A percentile compares a stretch with the other conserved stretches of the same genome.
phyloP scores from a whole-genome alignment of 139 green algal genomes.

The Chlorella sp. region DNA sequence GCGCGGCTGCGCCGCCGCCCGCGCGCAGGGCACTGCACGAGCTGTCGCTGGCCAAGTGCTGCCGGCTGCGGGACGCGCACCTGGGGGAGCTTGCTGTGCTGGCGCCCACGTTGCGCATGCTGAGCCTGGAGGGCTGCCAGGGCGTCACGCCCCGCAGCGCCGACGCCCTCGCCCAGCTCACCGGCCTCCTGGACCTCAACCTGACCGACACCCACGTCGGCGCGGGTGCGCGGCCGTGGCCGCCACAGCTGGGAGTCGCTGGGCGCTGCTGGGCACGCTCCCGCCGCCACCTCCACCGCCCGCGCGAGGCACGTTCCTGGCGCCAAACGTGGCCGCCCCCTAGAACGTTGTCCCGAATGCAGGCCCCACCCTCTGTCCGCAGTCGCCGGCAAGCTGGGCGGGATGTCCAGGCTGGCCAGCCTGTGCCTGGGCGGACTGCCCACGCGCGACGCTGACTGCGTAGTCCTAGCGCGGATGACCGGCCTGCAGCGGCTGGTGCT shows the following conservation, averaged over 20 bases:
- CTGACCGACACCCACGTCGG: background rate
- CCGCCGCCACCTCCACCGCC: no score
- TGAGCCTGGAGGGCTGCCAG: background rate
- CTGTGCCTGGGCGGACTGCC: background rate
- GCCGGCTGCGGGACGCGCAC: background rate
- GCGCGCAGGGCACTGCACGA: background rate
- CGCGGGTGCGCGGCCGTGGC: background rate
- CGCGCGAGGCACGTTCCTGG: no score
- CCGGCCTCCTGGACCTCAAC: background rate
- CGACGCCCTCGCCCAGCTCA: background rate
- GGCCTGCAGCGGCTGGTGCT: conserved; percentile 2
- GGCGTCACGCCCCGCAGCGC: background rate
- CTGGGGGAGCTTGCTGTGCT: background rate
- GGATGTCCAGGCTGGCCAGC: background rate
- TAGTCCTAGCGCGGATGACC: background rate
- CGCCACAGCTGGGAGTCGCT: no score
- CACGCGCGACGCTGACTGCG: background rate
- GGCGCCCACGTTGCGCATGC: background rate
- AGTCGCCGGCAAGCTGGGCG: no score
- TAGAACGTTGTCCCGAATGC: no score
- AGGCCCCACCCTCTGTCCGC: no score
- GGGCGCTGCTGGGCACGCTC: no score
- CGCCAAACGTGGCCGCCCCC: no score
- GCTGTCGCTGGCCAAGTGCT: conserved; percentile 4
- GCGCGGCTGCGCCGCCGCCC: no score